Conservation (phyloP, 23 red algal genomes). For the Chondrus crispus region DNA sequence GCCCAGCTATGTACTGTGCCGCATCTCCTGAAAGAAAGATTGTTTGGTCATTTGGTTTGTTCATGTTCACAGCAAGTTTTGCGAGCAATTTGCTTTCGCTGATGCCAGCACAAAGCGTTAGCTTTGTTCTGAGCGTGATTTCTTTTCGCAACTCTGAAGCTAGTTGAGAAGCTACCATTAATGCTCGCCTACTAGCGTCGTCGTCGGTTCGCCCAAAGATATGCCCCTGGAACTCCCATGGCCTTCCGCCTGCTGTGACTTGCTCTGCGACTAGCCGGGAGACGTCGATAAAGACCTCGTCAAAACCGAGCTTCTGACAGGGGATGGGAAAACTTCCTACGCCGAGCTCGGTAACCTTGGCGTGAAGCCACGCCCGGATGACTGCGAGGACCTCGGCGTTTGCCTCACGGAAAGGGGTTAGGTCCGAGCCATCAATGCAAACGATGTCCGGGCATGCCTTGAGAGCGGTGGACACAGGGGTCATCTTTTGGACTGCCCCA, state of each 20-base stretch:
- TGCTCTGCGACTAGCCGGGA: neutral
- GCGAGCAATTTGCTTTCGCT: constrained; percentile 33
- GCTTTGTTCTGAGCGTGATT: neutral
- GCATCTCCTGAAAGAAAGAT: constrained; percentile 32
- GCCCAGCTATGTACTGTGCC: constrained; percentile 4
- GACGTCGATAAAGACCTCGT: constrained; percentile 56
- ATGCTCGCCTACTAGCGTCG: neutral
- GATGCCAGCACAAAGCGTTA: constrained; percentile 44
- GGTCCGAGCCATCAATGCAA: constrained; percentile 49
- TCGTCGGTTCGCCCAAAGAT: constrained; percentile 39
- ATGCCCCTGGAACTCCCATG: constrained; percentile 34
- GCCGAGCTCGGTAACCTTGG: neutral
- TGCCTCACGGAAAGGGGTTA: constrained; percentile 53
- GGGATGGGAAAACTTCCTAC: neutral
- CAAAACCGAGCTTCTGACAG: constrained; percentile 54
- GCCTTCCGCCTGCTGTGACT: neutral
- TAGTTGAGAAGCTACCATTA: constrained; percentile 56
- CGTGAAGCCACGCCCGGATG: constrained; percentile 17
- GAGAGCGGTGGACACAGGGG: constrained; percentile 38
- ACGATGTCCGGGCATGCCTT: constrained; percentile 35
- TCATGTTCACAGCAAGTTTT: constrained; percentile 44
- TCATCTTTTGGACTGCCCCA: constrained; percentile 63
- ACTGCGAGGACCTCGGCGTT: constrained; percentile 32
- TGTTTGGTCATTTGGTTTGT: constrained; percentile 61
- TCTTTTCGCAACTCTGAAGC: constrained; percentile 5